These are phyloP conservation scores for Eleusine coracana DNA, from an alignment of 176 grass and related monocot species.

Conservation along the genomic window DNA sequence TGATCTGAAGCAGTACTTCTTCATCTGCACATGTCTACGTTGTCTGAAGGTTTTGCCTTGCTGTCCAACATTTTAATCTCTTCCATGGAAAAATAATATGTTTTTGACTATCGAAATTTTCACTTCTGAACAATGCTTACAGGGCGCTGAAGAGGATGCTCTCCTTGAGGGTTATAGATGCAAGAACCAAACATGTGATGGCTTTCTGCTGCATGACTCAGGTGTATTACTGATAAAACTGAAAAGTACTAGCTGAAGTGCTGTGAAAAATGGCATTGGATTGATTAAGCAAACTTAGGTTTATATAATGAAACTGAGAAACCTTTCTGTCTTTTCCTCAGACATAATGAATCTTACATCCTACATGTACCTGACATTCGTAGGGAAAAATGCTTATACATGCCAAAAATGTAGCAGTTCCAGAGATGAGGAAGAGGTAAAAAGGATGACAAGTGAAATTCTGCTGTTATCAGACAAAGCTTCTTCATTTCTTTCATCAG, in stretches of 20 bases:
- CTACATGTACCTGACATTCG: constrained; percentile 36
- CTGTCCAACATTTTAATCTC: constrained; percentile 17
- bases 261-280: not conserved
- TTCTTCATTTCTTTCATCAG: constrained; percentile 53
- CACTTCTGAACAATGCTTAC: constrained; percentile 28
- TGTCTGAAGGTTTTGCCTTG: constrained; percentile 71
- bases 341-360: constrained; percentile 6
- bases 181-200: constrained; percentile 67
- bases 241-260: constrained; percentile 14
- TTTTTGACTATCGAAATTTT: not conserved
- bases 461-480: constrained; percentile 56
- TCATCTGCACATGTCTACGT: constrained; percentile 70
- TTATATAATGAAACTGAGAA: not conserved
- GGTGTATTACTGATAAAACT: constrained; percentile 43
- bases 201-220: constrained; percentile 58
- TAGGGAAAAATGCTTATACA: constrained; percentile 60
- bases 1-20: constrained; percentile 89
- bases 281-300: not conserved
- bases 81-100: constrained; percentile 12
- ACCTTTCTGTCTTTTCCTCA: not conserved
- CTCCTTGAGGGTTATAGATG: constrained; percentile 79
- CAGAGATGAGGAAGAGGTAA: constrained; percentile 64
- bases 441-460: constrained; percentile 61
- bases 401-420: constrained; percentile 79
- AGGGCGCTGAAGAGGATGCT: constrained; percentile 63